phyloP scores from a whole-genome alignment of 352 stramenopile species.

The Aphanomyces invadans region DNA sequence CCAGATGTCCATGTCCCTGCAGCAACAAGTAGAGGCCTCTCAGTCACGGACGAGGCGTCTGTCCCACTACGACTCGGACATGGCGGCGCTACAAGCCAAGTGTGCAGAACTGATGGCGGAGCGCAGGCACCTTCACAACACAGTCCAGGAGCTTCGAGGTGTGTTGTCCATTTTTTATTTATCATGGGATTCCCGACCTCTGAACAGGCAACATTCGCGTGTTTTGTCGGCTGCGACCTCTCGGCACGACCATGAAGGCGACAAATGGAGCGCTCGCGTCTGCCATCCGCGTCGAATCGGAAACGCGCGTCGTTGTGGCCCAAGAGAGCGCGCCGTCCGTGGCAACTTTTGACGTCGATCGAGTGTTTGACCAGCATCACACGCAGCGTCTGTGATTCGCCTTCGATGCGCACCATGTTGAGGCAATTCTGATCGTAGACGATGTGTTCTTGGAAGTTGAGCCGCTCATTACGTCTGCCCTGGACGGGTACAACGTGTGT shows the following conservation, averaged over 20 bases:
- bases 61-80: not conserved
- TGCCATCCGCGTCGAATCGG: slow-evolving; percentile 1
- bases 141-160: slow-evolving; percentile 27
- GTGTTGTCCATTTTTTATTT: not conserved
- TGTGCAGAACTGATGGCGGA: slow-evolving; percentile 19
- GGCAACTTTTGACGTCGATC: not conserved
- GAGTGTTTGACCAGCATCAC: slow-evolving; percentile 67
- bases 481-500: slow-evolving; percentile 90
- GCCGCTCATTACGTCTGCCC: slow-evolving; percentile 77
- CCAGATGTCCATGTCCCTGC: not conserved
- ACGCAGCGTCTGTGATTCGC: slow-evolving; percentile 49
- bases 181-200: too few relatives aligned
- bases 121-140: slow-evolving; percentile 22
- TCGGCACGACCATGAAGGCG: slow-evolving; percentile 14
- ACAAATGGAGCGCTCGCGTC: not conserved
- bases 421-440: slow-evolving; percentile 32
- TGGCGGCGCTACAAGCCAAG: slow-evolving; percentile 1
- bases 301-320: not conserved
- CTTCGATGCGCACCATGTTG: slow-evolving; percentile 56
- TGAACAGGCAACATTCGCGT: slow-evolving; percentile 69
- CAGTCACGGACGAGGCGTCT: not conserved
- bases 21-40: not conserved
- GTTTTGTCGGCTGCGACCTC: slow-evolving; percentile 73
- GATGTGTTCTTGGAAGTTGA: slow-evolving; percentile 90
- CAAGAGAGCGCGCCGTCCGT: not conserved